phyloP scores from a whole-genome alignment of 345 rosid genomes.

The Theobroma cacao region DNA sequence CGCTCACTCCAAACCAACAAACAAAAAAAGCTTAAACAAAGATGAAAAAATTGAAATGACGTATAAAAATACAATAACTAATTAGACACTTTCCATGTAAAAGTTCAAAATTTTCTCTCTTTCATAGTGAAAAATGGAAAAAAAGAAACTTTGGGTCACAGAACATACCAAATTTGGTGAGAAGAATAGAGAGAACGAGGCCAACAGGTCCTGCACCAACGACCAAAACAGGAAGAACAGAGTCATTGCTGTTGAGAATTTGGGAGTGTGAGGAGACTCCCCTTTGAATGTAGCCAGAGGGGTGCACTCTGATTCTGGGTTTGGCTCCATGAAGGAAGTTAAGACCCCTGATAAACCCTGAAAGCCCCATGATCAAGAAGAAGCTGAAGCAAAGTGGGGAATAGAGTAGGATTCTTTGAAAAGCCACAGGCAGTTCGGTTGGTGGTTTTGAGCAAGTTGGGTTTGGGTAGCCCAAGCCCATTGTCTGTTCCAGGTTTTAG shows the following conservation, averaged over 20 bases:
- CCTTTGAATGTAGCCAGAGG: slow-evolving; percentile 27
- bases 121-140: background rate
- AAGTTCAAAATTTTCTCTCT: background rate
- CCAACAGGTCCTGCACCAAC: slow-evolving; percentile 99
- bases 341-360: slow-evolving; percentile 44
- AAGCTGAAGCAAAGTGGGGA: background rate
- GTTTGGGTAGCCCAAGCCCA: background rate
- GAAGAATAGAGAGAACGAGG: slow-evolving; percentile 78
- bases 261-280: slow-evolving; percentile 36
- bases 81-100: background rate
- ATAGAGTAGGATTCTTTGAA: background rate
- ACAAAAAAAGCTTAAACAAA: too few relatives aligned
- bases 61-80: background rate
- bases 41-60: background rate
- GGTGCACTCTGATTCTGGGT: slow-evolving; percentile 29
- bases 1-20: too few relatives aligned
- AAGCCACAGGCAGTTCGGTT: background rate
- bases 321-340: slow-evolving; percentile 26
- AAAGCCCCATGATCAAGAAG: slow-evolving; percentile 38
- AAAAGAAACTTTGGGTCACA: background rate
- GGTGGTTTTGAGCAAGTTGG: background rate
- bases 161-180: slow-evolving; percentile 68
- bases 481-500: background rate
- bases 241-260: slow-evolving; percentile 23
- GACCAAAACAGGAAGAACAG: slow-evolving; percentile 73